Evolutionary conservation across 75 land plant genomes (phyloP), one percentile per base, ranked within the genome.

Genomic region (Picea glauca): DNA sequence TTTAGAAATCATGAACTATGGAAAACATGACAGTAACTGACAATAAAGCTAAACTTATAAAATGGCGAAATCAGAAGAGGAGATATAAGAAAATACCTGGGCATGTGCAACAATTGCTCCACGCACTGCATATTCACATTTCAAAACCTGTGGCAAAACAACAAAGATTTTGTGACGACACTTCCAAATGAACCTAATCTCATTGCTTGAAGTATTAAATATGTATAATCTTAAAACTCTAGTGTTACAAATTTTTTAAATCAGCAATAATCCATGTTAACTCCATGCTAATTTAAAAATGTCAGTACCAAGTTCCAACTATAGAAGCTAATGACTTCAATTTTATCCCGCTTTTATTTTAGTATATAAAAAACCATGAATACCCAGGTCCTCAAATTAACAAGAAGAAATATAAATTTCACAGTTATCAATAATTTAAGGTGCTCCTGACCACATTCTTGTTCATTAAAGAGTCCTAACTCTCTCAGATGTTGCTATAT

Each of bases 91-190:
- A 32, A 13, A 26, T 79, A 96, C 99, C 99, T 96, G 98, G 2
- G 98, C 99, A 81, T 88, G 87, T 43, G 81, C 81, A 32, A 96
- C 98, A 79, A 94, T 92, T 87, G 91, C 99, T 57, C 99, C 99
- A 78, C 98, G 95, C 30, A 96, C 99, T 78, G 99, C 99, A 90
- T 96, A 96, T 80, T 96, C 93, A 60, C 95, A 92, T 80, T 92
- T 83, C 20, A 89, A 57, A 60, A 96, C 98, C 99, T 96, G 90
- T 4, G 33, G 72, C 54, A 85, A 83, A 40, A 59, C 54, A 72
- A 46, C 26, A 72, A 31, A 31, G 58, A 62, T 31, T 54, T 30
- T 23, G 33, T 80, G 3, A 65, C 8, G 15, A 15, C 13, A 31
- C 20, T 64, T 40, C 21, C 32, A 56, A 63, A 50, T 50, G 11